Conservation (phyloP, 441 rosid genomes). For the Macaranga tanarius region DNA sequence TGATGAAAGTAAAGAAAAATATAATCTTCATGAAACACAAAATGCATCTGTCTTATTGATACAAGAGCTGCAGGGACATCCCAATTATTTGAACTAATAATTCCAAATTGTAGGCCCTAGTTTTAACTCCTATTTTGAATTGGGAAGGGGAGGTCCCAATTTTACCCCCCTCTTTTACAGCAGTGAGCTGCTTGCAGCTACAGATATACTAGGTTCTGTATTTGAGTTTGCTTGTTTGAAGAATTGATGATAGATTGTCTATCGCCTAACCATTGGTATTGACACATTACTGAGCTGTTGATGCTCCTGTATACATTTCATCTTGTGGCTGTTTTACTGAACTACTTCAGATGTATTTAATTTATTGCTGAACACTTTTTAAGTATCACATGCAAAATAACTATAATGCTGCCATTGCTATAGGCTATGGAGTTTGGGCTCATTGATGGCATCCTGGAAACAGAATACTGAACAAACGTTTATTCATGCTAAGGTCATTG, state of each 20-base stretch:
- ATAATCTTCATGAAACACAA: not conserved
- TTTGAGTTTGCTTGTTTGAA: not conserved
- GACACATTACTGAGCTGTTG: no score
- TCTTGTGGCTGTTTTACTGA: not conserved
- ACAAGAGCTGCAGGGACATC: not conserved
- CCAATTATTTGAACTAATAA: not conserved
- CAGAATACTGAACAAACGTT: constrained; percentile 47
- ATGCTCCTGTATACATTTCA: not conserved
- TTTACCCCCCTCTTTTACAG: no score
- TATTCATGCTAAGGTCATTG: not conserved
- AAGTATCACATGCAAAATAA: not conserved
- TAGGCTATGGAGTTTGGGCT: constrained; percentile 91
- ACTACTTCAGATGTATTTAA: not conserved
- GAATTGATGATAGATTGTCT: not conserved
- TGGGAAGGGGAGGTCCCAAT: not conserved
- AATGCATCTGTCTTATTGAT: not conserved
- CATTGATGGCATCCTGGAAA: constrained; percentile 72
- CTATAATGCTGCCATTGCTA: not conserved
- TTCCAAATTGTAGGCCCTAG: not conserved
- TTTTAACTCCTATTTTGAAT: not conserved
- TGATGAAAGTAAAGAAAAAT: not conserved
- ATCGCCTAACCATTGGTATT: not conserved
- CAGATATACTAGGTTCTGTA: not conserved
- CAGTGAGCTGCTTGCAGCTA: not conserved
- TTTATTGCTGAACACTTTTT: not conserved